Evolutionary conservation across 257 asterid genomes (phyloP).

Genomic region (Jaltomata sinuosa): DNA sequence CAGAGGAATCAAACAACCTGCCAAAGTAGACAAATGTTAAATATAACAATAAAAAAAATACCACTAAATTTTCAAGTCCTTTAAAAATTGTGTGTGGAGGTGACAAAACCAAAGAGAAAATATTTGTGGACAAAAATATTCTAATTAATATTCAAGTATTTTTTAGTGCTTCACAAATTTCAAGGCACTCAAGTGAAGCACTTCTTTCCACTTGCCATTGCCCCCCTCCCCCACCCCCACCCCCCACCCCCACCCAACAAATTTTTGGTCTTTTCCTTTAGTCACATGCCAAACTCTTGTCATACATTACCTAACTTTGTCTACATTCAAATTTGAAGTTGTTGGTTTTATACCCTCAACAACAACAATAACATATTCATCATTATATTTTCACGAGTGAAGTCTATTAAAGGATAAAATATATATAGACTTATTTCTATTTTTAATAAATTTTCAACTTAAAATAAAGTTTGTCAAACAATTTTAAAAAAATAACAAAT

Average conservation of each 20-base stretch:
- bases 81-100: not conserved
- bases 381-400: no score
- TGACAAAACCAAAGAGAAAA: slow-evolving; percentile 9
- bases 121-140: slow-evolving; percentile 9
- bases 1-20: not conserved
- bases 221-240: no score
- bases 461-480: no score
- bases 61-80: not conserved
- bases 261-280: no score
- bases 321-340: not conserved
- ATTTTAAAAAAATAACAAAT: no score
- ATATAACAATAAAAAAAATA: not conserved
- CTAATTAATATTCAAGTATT: not conserved
- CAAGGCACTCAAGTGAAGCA: not conserved
- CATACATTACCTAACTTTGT: not conserved
- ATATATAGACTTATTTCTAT: no score
- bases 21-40: not conserved
- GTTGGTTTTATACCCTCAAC: not conserved
- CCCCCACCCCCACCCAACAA: no score
- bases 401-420: no score
- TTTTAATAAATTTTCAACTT: no score
- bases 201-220: not conserved
- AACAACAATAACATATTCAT: no score
- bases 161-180: not conserved
- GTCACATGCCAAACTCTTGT: no score